Percentiles rank a stretch among this genome's conserved stretches.
Evolutionary conservation across 345 rosid species (phyloP).

Genomic region (Bruguiera parviflora): DNA sequence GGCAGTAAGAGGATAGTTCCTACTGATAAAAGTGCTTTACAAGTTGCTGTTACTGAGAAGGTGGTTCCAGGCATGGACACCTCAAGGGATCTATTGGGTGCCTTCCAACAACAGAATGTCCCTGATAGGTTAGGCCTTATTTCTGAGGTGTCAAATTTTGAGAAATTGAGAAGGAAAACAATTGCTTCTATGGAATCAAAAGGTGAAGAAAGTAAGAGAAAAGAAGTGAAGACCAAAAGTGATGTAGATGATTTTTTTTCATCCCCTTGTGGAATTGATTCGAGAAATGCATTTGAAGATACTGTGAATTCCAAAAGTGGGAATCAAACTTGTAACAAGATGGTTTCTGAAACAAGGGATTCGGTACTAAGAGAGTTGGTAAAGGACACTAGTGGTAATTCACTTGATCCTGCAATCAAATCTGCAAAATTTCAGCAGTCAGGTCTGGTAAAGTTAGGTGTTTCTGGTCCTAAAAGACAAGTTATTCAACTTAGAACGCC

Average conservation of each 20-base stretch:
- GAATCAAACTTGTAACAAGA: conserved; percentile 30
- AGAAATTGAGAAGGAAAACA: conserved; percentile 23
- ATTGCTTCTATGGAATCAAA: conserved; percentile 20
- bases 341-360: conserved; percentile 34
- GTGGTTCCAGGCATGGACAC: conserved; percentile 26
- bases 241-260: conserved; percentile 25
- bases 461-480: conserved; percentile 71
- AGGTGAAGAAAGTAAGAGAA: conserved; percentile 36
- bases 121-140: conserved; percentile 26
- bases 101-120: conserved; percentile 28
- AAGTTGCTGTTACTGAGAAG: conserved; percentile 31
- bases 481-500: conserved; percentile 86
- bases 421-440: conserved; percentile 40
- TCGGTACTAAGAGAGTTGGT: conserved; percentile 50
- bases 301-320: conserved; percentile 24
- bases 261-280: conserved; percentile 25
- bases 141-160: conserved; percentile 37
- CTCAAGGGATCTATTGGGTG: conserved; percentile 33
- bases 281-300: conserved; percentile 35
- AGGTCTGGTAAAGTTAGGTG: conserved; percentile 41
- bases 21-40: conserved; percentile 33
- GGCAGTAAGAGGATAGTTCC: conserved; percentile 30
- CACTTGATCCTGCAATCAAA: conserved; percentile 45
- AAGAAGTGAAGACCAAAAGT: conserved; percentile 35
- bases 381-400: conserved; percentile 40